Evolutionary conservation across 1,284 basidiomycete genomes (phyloP), one percentile per base, ranked within the genome.

Genomic region (Moesziomyces sp.): DNA sequence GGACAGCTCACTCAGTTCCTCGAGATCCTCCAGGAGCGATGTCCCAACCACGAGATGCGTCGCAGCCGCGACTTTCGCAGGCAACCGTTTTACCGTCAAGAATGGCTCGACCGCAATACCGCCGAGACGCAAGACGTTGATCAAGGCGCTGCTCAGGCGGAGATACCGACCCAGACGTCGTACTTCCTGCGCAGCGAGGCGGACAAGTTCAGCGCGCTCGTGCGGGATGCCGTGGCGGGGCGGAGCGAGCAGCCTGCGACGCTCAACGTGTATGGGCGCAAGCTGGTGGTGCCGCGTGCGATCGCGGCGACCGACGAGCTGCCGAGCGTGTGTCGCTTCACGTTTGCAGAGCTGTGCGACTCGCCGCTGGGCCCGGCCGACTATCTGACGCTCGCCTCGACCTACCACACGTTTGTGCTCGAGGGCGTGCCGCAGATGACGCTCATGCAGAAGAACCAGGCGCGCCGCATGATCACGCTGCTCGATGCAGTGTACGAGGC

Each of bases 301-400:
- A 79, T 80, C 13, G 26, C 60, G 8, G 55, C 77, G 0, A 62
- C 64, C 3, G 35, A 24, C 3, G 21, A 26, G 0, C 48, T 48
- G 14, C 86, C 84, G 1, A 85, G 83, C 1, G 85, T 86, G 3
- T 86, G 87, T 10, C 87, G 87, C 56, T 90, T 90, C 81, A 86
- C 87, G 0, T 92, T 91, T 78, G 74, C 86, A 5, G 86, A 90
- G 44, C 86, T 91, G 1, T 91, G 90, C 79, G 88, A 90, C 58
- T 86, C 88, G 86, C 87, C 90, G 0, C 85, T 91, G 0, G 90
- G 90, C 0, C 87, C 90, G 1, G 91, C 90, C 10, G 90, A 92
- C 82, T 92, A 91, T 80, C 85, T 91, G 44, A 88, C 89, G 0
- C 84, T 92, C 10, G 88, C 89, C 0, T 88, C 88, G 0, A 87